Evolutionary conservation across 371 early-diverging fungal genomes (phyloP).

Genomic region (Hamiltosporidium tvaerminnensis): DNA sequence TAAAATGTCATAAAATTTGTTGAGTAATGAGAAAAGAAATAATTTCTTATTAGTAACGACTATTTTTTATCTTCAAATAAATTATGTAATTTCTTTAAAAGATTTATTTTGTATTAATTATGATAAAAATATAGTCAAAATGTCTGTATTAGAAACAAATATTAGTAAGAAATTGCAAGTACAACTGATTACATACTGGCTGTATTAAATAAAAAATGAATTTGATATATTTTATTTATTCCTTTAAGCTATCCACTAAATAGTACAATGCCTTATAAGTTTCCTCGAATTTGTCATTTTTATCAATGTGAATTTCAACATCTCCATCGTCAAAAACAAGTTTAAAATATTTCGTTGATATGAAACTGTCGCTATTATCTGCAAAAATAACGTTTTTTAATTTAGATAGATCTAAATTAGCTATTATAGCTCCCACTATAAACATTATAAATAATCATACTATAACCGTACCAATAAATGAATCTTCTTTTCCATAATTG

Average conservation of each 20-base stretch:
- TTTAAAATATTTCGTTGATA: slow-evolving; percentile 12
- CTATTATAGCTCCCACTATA: slow-evolving; percentile 18
- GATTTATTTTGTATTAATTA: too few species aligned
- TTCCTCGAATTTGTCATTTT: slow-evolving; percentile 17
- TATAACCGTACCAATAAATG: slow-evolving; percentile 39
- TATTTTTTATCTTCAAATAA: too few species aligned
- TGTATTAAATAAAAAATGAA: too few species aligned
- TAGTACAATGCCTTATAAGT: slow-evolving; percentile 8
- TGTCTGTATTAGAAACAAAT: too few species aligned
- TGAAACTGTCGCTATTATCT: slow-evolving; percentile 2
- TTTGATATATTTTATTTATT: too few species aligned
- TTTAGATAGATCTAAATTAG: slow-evolving; percentile 20
- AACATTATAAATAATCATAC: slow-evolving; percentile 34
- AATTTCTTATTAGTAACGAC: too few species aligned
- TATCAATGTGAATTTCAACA: slow-evolving; percentile 28
- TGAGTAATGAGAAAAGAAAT: too few species aligned
- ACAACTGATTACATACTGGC: too few species aligned
- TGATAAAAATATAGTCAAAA: too few species aligned
- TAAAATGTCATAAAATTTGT: too few species aligned
- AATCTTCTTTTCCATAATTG: slow-evolving; percentile 40
- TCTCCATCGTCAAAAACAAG: slow-evolving; percentile 1
- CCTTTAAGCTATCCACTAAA: neutral
- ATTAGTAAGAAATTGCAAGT: too few species aligned
- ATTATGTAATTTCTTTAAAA: too few species aligned
- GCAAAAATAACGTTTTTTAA: neutral